Base-by-base conservation (phyloP, 2,329 filamentous ascomycete species). In the Fusarium sp. region DNA sequence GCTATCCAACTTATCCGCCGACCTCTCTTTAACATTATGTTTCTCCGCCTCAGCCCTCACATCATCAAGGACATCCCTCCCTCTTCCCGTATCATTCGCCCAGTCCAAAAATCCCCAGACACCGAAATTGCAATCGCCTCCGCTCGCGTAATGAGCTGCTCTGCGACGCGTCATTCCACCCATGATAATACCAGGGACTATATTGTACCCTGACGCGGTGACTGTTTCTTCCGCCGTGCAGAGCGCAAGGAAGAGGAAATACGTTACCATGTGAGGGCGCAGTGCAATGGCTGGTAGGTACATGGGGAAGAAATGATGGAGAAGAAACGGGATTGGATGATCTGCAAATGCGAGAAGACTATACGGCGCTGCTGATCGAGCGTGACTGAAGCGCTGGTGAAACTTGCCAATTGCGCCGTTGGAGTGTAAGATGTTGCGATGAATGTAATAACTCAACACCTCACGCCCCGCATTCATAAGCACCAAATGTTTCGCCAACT, bases 241-340 rank as follows among this genome's bases (percentile, higher is more conserved):
- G 30, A 93, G 77, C 0, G 86, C 85, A 18, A 90, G 83, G 69
- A 93, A 87, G 14, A 92, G 75, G 60, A 93, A 86, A 81, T 91
- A 93, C 0, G 90, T 93, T n/a, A 94, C 83, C 7, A 93, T 85
- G 78, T 94, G 92, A 38, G 91, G 89, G 12, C 90, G 89, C 42
- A 93, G 84, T n/a, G 87, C 71, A 23, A 90, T 80, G 3, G 91
- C 87, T 2, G 92, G 90, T 0, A 93, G 79, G 77, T 92, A 92
- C 10, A 89, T 80, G 1, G 92, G 92, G 3, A 92, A 63, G 76
- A 92, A 89, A 50, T 87, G 88, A 67, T 87, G 85, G 3, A 93
- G 79, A 10, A 93, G 80, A 50, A 91, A 87, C 3, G 89, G 86
- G 0, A 89, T 69, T 0, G 92, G 92, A 76, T 94, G 91, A 78